Base-by-base conservation (phyloP, 768 basidiomycete genomes). In the Naganishia randhawae region DNA sequence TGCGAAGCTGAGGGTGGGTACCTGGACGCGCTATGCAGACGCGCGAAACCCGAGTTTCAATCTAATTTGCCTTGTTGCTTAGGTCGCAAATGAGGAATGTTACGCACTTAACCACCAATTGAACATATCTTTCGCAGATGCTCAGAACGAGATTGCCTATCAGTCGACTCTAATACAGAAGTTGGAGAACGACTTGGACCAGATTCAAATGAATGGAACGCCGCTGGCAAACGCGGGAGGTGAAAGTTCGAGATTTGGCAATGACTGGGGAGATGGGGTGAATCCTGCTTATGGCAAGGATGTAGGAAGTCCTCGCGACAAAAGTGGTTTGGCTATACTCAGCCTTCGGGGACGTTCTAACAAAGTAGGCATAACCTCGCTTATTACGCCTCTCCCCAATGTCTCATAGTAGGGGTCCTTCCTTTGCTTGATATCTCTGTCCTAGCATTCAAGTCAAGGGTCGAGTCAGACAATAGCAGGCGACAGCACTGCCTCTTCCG, bases 161-260 rank as follows among this genome's bases (percentile, higher is more conserved):
- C 89, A 93, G 74, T 87, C 84, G 65, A 79, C 81, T 0, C 83
- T 99, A 57, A 96, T 92, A 70, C 93, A 97, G 77, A 88, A 87
- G 75, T 84, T 99, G 9, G 96, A 99, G 82, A 90, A 85, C 69
- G 96, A 99, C 76, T 83, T 98, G 50, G 78, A 96, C 50, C 50
- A 39, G 13, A 16, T 68, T 39, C 54, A 55, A 41, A 37, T 37
- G 50, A 39, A 42, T 19, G 41, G 51, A 31, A 37, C 50, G 66
- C 25, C 64, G 39, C 19, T 52, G 29, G 64, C 31, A 16, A 37
- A 31, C 48, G n/a, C n/a, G 27, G 14, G 63, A 67, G 50, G 63
- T 31, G 41, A 67, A 61, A 39, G 6, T 6, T 11, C 37, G 27
- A 27, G 29, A 22, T 25, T 17, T 61, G 35, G 22, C 32, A n/a